Percentiles rank a stretch among this genome's conserved stretches.
phyloP scores from a whole-genome alignment of 192 early-diverging fungal genomes.

The Allomyces macrogynus region DNA sequence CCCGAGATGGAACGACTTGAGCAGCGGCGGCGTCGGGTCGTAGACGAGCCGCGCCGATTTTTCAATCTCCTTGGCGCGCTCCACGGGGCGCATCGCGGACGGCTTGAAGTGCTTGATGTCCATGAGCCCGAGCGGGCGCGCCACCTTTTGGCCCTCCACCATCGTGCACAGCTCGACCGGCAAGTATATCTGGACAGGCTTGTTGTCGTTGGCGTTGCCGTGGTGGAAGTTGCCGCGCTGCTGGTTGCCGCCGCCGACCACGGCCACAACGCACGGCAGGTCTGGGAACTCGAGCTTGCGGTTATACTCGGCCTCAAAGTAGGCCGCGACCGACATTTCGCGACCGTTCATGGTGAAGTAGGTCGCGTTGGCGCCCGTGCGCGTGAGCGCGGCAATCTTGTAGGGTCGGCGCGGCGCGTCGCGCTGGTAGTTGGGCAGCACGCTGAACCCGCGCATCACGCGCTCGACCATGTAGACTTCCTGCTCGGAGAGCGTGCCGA shows the following conservation, averaged over 20 bases:
- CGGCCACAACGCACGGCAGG: slow-evolving; percentile 59
- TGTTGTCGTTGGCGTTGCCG: no score
- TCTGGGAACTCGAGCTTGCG: slow-evolving; percentile 47
- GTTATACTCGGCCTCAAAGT: slow-evolving; percentile 58
- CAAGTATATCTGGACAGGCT: neutral
- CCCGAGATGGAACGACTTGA: neutral
- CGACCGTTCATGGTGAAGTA: neutral
- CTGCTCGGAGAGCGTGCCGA: neutral
- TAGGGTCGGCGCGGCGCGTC: neutral
- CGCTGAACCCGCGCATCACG: neutral
- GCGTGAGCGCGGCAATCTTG: neutral
- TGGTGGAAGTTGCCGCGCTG: no score
- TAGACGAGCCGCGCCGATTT: neutral
- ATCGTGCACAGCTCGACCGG: neutral
- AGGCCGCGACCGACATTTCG: slow-evolving; percentile 46
- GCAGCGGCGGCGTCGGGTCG: neutral
- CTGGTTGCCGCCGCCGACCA: no score
- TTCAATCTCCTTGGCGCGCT: neutral
- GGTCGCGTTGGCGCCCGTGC: neutral
- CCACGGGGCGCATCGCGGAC: neutral
- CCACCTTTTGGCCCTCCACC: neutral
- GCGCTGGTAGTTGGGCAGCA: neutral
- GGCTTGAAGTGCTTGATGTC: neutral
- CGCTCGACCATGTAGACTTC: neutral
- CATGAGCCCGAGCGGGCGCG: neutral